Evolutionary conservation across 768 basidiomycete species (phyloP).

Genomic region (Lactarius akahatsu): DNA sequence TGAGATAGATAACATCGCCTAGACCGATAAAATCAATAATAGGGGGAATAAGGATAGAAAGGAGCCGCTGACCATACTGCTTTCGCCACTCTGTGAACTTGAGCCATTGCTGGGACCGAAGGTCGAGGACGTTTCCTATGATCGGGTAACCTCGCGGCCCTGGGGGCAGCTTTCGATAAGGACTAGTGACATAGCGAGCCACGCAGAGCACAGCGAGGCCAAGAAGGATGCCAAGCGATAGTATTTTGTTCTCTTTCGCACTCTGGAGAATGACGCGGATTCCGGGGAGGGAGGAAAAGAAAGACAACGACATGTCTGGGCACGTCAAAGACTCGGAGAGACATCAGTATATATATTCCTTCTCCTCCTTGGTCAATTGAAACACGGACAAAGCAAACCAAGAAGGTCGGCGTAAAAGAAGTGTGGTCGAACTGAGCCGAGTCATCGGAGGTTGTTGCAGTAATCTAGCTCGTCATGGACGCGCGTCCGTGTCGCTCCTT

Average conservation of each 20-base stretch:
- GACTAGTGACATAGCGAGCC: slow-evolving; percentile 18
- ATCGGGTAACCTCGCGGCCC: slow-evolving; percentile 26
- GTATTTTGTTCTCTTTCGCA: slow-evolving; percentile 16
- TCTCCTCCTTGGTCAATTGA: not conserved
- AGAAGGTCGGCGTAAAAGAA: not conserved
- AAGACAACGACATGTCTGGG: not conserved
- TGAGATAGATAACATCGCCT: slow-evolving; percentile 30
- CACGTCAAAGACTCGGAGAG: not conserved
- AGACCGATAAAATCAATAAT: not conserved
- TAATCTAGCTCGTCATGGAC: no score
- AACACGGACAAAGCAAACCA: not conserved
- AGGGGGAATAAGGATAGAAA: not conserved
- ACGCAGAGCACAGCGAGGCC: slow-evolving; percentile 1
- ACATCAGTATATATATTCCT: not conserved
- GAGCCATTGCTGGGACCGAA: slow-evolving; percentile 24
- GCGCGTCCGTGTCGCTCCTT: not conserved
- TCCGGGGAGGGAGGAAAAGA: slow-evolving; percentile 4
- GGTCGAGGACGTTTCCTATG: slow-evolving; percentile 24
- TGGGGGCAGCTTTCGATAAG: slow-evolving; percentile 22
- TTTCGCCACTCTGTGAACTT: slow-evolving; percentile 27
- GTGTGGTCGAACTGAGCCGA: no score
- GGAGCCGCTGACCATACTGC: slow-evolving; percentile 14
- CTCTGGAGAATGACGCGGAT: not conserved
- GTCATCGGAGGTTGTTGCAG: no score
- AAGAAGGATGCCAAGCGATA: slow-evolving; percentile 21